Evolutionary conservation across 352 stramenopile species (phyloP), one percentile per base, ranked within the genome.

Genomic region (Albugo laibachii): DNA sequence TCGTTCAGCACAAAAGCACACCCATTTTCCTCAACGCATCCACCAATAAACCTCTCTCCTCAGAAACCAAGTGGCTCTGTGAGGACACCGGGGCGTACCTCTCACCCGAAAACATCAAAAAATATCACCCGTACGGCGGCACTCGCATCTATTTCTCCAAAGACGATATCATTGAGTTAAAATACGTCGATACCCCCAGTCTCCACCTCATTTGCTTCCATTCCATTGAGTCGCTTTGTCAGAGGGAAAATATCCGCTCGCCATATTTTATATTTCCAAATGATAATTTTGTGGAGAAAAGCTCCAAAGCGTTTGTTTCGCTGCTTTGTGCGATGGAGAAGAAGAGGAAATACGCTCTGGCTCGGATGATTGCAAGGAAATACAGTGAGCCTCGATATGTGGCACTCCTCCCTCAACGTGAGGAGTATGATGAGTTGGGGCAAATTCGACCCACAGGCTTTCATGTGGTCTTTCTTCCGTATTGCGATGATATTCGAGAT

Each of bases 191-290:
- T 24, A 51, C 74, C 3, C 71, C 73, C 36, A 71, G 74, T 1
- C 58, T 89, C 15, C 71, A 89, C 52, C 41, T 86, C n/a, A 77
- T 89, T 24, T 83, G 67, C 45, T 89, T 89, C 41, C 79, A 84
- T 56, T 65, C 73, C 0, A 36, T 75, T 11, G 53, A 43, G 8
- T 65, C 68, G n/a, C 61, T 89, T 13, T 59, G 58, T 19, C 79
- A 65, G 59, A 76, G 82, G 47, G 58, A 70, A 36, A 86, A 79
- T 50, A 59, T 86, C n/a, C 71, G 74, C 1, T 54, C 63, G 10
- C 61, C 77, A 42, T 89, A 89, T 54, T 89, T 89, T 49, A 48
- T 85, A n/a, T 89, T 82, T 45, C 77, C 77, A 0, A 74, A 67
- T 35, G 72, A 89, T 39, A 65, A 55, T 3, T 83, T 75, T 48